Base-by-base conservation (phyloP, 108 stramenopile species). In the Nannochloropsis gaditana region DNA sequence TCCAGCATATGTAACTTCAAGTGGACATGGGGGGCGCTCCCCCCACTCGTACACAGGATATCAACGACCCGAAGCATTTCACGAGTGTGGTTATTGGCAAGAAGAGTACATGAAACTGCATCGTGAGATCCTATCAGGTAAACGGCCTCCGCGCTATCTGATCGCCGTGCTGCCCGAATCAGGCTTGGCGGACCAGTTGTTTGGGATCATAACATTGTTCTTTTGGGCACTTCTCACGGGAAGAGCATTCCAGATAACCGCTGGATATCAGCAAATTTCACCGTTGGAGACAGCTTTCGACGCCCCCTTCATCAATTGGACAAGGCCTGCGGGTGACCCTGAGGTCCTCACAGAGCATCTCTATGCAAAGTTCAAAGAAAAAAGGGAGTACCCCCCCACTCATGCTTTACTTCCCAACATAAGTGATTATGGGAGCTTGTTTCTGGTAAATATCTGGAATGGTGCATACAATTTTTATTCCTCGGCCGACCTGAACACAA, bases 321-420 rank as follows among this genome's bases (percentile, higher is more conserved):
- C 81, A 11, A 9, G 81, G 11, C 11, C 11, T 81, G 81, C 9
- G 10, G 81, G 31, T 21, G 81, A 81, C 1, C 81, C 81, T 11
- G 81, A 17, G 31, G 31, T 81, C 31, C 81, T 81, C 21, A 81
- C 81, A 81, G 1, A 81, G 81, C 81, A 81, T 81, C 42, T 81
- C 21, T 11, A 10, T 21, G 11, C 9, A 21, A 15, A 17, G 0
- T 81, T 21, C 1, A 81, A 81, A 21, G 81, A 1, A 19, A 79
- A n/a, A n/a, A 19, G 73, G 19, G 19, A n/a, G 19, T 79, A 79
- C 73, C 31, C 31, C 31, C 31, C 31, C 31, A 31, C 31, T 31
- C 31, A 31, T 31, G 0, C 31, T 31, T 31, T 31, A 31, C 31
- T 31, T 1, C 31, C 31, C 31, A 31, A 31, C 31, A 31, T 31